Base-by-base conservation (phyloP, 805 yeast species). In the Candida germanica region DNA sequence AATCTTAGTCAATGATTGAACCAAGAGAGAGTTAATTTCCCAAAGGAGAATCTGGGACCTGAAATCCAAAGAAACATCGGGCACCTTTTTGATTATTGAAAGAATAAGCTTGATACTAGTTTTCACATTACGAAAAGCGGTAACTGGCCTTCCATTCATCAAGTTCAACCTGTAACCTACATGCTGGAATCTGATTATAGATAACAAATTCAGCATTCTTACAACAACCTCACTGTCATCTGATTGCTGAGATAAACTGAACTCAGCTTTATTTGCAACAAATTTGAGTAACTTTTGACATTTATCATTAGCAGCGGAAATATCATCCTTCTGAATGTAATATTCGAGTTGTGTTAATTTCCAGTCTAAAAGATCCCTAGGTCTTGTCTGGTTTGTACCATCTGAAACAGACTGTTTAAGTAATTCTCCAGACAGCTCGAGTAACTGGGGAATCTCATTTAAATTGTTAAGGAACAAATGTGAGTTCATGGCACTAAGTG, bases 81-180 rank as follows among this genome's bases (percentile, higher is more conserved):
- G 22, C 9, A 42, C 17, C 31, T 35, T 73, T 38, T 72, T 73
- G 26, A 80, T 38, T 6, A 81, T 54, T 0, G 85, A 77, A 38
- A 73, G 71, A 6, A 76, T 51, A 5, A 82, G 53, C 43, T 78
- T 74, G 2, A 79, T 56, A 1, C 79, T 64, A 8, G 69, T 59
- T 38, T 74, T 79, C 10, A 66, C 53, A 29, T 75, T 74, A 24
- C 40, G 39, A 16, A 65, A 54, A 3, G 74, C 59, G 5, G 50
- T 54, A 2, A 53, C 31, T 27, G 49, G 47, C n/a, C 58, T 52
- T 0, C 43, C 37, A 1, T 30, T 16, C n/a, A 44, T 29, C 21
- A 29, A 34, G 17, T 56, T 51, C 22, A 61, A 43, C 14, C 43
- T 33, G 1, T 66, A 46, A 2, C 65, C 45, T 5, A 66, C 27